Evolutionary conservation across 129 eudicot genomes (phyloP).

Genomic region (Pittosporum tobira): DNA sequence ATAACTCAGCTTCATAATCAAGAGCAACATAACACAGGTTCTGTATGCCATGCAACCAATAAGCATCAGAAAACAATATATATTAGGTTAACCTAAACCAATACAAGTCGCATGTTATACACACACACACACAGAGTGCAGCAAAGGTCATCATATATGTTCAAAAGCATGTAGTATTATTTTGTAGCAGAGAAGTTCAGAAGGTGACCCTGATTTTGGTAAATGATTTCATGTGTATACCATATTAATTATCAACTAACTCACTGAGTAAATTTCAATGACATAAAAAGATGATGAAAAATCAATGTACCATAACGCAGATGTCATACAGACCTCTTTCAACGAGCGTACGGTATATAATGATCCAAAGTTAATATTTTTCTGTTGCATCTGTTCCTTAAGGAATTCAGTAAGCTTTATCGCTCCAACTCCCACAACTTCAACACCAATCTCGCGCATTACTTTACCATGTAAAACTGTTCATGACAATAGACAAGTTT

Average conservation of each 20-base stretch:
- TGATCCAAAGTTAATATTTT: slow-evolving; percentile 59
- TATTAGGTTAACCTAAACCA: too few species aligned
- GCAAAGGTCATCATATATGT: too few species aligned
- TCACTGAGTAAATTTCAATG: too few species aligned
- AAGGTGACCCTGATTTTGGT: too few species aligned
- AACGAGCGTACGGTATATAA: slow-evolving; percentile 80
- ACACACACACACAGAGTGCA: too few species aligned
- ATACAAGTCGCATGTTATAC: too few species aligned
- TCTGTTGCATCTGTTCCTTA: slow-evolving; percentile 75
- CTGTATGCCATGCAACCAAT: slow-evolving; percentile 39
- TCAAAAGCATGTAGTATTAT: too few species aligned
- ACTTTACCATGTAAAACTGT: slow-evolving; percentile 77
- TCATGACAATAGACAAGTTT: slow-evolving; percentile 6
- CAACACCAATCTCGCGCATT: slow-evolving; percentile 84
- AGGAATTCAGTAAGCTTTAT: slow-evolving; percentile 88
- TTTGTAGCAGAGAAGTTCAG: too few species aligned
- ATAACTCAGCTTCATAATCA: slow-evolving; percentile 80
- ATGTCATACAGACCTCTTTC: slow-evolving; percentile 66
- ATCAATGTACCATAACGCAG: background rate
- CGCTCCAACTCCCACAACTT: slow-evolving; percentile 87
- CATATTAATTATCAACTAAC: too few species aligned
- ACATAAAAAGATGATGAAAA: too few species aligned
- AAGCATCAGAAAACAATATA: slow-evolving; percentile 15
- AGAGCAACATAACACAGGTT: slow-evolving; percentile 91
- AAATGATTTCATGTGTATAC: too few species aligned